Conservation (phyloP, 2,329 filamentous ascomycete genomes). For the Exophiala calicioides region DNA sequence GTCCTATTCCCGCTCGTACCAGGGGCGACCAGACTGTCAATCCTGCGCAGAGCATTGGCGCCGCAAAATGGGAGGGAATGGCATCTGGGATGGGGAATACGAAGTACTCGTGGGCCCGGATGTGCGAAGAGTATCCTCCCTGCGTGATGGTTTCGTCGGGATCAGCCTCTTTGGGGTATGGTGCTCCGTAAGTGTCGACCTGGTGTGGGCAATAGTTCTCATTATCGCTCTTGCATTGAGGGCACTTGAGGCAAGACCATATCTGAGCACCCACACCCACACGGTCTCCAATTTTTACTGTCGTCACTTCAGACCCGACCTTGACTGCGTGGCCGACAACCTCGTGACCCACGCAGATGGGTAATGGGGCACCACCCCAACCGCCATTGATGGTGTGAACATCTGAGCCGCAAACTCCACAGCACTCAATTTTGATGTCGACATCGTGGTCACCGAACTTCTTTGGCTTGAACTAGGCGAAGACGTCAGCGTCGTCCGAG, state of each 20-base stretch:
- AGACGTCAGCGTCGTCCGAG: constrained; percentile 6
- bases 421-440: constrained; percentile 82
- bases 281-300: constrained; percentile 62
- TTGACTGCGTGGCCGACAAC: constrained; percentile 69
- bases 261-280: constrained; percentile 71
- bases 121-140: constrained; percentile 67
- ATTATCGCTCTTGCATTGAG: constrained; percentile 65
- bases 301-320: constrained; percentile 65
- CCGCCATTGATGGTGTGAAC: constrained; percentile 68
- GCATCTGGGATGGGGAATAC: constrained; percentile 70
- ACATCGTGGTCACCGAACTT: constrained; percentile 85
- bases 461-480: constrained; percentile 73
- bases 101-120: constrained; percentile 76
- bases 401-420: constrained; percentile 73
- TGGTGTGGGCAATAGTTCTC: constrained; percentile 67
- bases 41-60: constrained; percentile 68
- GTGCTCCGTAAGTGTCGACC: constrained; percentile 52
- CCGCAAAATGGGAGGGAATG: constrained; percentile 53
- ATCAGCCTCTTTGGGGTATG: constrained; percentile 50
- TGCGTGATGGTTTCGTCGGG: constrained; percentile 63
- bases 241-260: constrained; percentile 65
- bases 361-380: constrained; percentile 54
- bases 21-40: constrained; percentile 78
- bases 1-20: constrained; percentile 71
- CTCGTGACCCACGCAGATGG: constrained; percentile 60